Evolutionary conservation across 1,284 basidiomycete genomes (phyloP), one percentile per base, ranked within the genome.

Genomic region (Pholiota adiposa): DNA sequence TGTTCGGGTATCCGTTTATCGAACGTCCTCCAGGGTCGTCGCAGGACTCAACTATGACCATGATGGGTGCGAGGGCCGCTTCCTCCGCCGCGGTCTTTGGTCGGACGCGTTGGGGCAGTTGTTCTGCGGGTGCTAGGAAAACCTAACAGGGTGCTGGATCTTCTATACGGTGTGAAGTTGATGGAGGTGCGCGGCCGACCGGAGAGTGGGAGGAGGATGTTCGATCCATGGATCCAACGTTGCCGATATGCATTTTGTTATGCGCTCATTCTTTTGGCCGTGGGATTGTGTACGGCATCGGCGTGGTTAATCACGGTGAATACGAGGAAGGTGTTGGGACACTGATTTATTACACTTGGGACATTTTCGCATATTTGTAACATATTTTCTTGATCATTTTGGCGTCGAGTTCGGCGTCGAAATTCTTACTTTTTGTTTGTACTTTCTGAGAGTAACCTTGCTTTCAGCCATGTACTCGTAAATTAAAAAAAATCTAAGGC

Each of bases 141-240:
- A 54, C 76, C 78, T 1, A 77, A 79, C 56, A 63, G 74, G 51
- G 52, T 77, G 27, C 70, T 81, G 49, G 77, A 81, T 63, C 70
- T 74, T 51, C 58, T 80, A 34, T 78, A 79, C 57, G 78, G 77
- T 0, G 76, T 80, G 46, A 76, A 76, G 64, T 64, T 79, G 49
- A 67, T 62, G 38, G 75, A 78, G 52, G 77, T 80, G 7, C 68
- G 75, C 11, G 79, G 79, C 2, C 69, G 77, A 21, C 72, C 74
- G 16, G 79, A 80, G 60, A 75, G 72, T n/a, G 70, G 72, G 38
- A 66, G 78, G 53, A 71, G 77, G 59, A 77, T 79, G 68, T 77
- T 82, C 55, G 80, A 82, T 66, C 79, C 79, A 8, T 82, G 80
- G 80, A 79, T 82, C 63, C 78, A 81, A 63, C 69, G 80, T 53